Evolutionary conservation across 495 filamentous ascomycete genomes (phyloP).

Genomic region (Penicillium antarcticum): DNA sequence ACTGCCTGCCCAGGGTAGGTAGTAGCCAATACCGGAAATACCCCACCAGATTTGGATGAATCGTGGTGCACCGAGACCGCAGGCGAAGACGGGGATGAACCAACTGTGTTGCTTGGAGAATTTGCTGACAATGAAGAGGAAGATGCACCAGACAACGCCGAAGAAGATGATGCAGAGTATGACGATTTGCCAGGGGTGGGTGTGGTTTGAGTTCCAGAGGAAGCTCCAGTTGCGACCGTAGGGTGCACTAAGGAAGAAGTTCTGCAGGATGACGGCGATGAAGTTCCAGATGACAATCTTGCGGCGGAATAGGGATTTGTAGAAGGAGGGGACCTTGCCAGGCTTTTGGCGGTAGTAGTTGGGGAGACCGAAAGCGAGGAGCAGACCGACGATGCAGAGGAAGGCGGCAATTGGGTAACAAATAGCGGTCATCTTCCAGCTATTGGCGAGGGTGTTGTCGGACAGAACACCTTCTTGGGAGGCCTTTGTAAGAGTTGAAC

Average conservation of each 20-base stretch:
- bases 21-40: conserved; percentile 43
- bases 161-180: conserved; percentile 45
- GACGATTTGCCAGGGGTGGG: conserved; percentile 40
- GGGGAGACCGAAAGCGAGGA: conserved; percentile 42
- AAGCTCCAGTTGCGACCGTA: conserved; percentile 50
- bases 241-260: conserved; percentile 48
- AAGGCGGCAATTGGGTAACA: conserved; percentile 40
- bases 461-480: conserved; percentile 30
- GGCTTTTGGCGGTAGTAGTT: conserved; percentile 58
- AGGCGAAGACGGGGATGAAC: conserved; percentile 50
- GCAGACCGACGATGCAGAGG: conserved; percentile 36
- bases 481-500: conserved; percentile 35
- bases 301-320: conserved; percentile 40
- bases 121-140: conserved; percentile 38
- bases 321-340: conserved; percentile 60
- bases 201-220: conserved; percentile 43
- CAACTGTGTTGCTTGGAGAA: conserved; percentile 46
- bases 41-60: conserved; percentile 53
- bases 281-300: conserved; percentile 50
- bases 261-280: conserved; percentile 44
- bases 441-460: conserved; percentile 33
- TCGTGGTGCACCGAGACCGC: conserved; percentile 46
- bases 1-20: conserved; percentile 45
- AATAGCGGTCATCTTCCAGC: conserved; percentile 49
- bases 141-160: conserved; percentile 39